Base-by-base conservation (phyloP, 1,284 basidiomycete genomes). In the Cutaneotrichosporon sp. region DNA sequence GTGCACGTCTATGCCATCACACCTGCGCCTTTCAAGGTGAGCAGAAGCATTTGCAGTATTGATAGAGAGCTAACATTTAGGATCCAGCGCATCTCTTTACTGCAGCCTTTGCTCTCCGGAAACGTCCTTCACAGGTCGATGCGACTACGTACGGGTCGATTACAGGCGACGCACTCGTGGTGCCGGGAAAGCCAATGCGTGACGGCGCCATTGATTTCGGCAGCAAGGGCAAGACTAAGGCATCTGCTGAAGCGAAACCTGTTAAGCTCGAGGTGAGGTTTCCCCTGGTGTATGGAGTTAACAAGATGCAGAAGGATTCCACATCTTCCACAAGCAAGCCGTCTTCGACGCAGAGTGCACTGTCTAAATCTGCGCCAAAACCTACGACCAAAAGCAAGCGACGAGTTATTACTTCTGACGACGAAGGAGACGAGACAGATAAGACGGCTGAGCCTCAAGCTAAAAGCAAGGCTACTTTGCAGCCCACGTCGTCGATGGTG, bases 1-100 rank as follows among this genome's bases (percentile, higher is more conserved):
- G 55, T 73, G 14, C 70, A 72, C 51, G 63, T 73, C 43, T 71
- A 73, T 47, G 55, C 72, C 0, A 47, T 73, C 0, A 58, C 65
- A 4, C 66, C 67, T 10, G 55, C 55, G 3, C 61, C 60, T 1
- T 35, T 70, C 40, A 57, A 55, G 51, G 57, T 55, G 22, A 20
- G 33, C 13, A 10, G 8, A 21, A 2, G 26, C 5, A 30, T 30
- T 7, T 30, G 26, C 8, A 30, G 20, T 22, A 12, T 12, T 1
- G n/a, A 40, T 38, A 13, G 14, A 22, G 7, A 18, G 18, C 50
- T 58, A 30, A 55, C 43, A n/a, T 14, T 5, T 48, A 73, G 71
- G 71, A 73, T 37, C 65, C 68, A 2, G 64, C 63, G 0, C 61
- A 64, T 40, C 65, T 67, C 40, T 58, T 73, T 18, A 52, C 66